phyloP scores from a whole-genome alignment of 306 rosid species.

The Castanopsis chinensis region DNA sequence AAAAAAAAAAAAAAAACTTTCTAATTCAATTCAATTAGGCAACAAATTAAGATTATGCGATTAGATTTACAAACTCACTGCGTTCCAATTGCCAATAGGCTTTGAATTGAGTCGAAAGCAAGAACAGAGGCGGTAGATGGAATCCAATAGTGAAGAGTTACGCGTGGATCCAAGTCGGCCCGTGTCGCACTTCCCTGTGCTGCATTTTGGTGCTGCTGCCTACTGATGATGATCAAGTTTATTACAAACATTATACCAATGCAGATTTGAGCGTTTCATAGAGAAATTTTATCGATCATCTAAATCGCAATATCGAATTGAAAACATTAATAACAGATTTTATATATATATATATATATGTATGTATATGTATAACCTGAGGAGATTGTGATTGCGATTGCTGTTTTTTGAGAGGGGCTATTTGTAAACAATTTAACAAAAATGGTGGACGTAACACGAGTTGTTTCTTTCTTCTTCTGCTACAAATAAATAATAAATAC shows the following conservation, averaged over 20 bases:
- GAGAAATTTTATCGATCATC: no score
- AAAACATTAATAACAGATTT: background rate
- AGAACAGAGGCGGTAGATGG: slow-evolving; percentile 77
- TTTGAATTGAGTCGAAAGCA: slow-evolving; percentile 65
- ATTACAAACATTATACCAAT: slow-evolving; percentile 5
- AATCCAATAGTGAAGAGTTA: slow-evolving; percentile 71
- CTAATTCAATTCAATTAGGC: background rate
- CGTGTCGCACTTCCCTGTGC: slow-evolving; percentile 32
- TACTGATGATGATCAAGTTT: slow-evolving; percentile 7
- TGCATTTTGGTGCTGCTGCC: no score
- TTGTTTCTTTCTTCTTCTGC: slow-evolving; percentile 11
- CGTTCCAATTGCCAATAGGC: slow-evolving; percentile 76
- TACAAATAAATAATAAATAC: background rate
- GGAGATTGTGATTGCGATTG: slow-evolving; percentile 24
- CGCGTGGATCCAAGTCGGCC: slow-evolving; percentile 50
- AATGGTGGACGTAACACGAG: slow-evolving; percentile 41
- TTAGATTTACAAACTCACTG: slow-evolving; percentile 50
- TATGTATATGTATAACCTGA: slow-evolving; percentile 45
- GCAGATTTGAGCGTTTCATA: no score
- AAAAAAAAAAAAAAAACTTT: no score
- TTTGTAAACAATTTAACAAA: slow-evolving; percentile 57
- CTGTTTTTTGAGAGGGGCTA: no score
- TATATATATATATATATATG: no score
- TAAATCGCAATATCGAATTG: background rate
- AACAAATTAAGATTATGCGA: background rate